Evolutionary conservation across 1,284 basidiomycete genomes (phyloP), one percentile per base, ranked within the genome.

Genomic region (Moesziomyces antarcticus): DNA sequence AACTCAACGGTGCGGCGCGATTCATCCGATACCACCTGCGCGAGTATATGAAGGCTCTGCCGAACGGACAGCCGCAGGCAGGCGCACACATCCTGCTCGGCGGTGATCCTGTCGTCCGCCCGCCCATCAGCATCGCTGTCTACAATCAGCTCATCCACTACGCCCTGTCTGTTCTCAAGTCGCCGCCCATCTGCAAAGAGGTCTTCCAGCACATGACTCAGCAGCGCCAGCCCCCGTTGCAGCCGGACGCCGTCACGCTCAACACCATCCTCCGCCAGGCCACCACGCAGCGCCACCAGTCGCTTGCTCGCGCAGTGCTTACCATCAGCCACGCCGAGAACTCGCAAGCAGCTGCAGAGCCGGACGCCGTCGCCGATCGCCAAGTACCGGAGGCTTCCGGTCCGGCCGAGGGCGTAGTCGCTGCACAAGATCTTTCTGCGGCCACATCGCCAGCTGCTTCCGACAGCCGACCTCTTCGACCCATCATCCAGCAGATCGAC

Each of bases 111-210:
- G 56, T 60, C 3, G 41, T 58, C 4, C 47, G 71, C 3, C 72
- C 72, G 25, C 45, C 72, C 18, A 20, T 75, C 14, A 51, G 49
- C 7, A 22, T 63, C 11, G 41, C 37, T 14, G 59, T 51, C 44
- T 75, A 75, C 68, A 75, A 75, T 40, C 67, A 67, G 53, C 73
- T 75, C 30, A 54, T 75, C 35, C 60, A 67, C 60, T 75, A 67
- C 37, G 60, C 66, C 5, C 35, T 75, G 21, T 49, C 59, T 3
- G 56, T 56, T 8, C 58, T 75, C 37, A 54, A 49, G 16, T 56
- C 63, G 8, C 56, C 64, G 1, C 50, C 64, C 18, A 53, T 62
- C 21, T 75, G 73, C 57, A 71, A 59, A 27, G 25, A 67, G 18
- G 60, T 75, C 27, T 71, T 75, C 27, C 53, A 64, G 49, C 67